These are phyloP conservation scores for Diaporthe nobilis DNA, from an alignment of 2,329 filamentous ascomycete genomes.

Conservation along the genomic window DNA sequence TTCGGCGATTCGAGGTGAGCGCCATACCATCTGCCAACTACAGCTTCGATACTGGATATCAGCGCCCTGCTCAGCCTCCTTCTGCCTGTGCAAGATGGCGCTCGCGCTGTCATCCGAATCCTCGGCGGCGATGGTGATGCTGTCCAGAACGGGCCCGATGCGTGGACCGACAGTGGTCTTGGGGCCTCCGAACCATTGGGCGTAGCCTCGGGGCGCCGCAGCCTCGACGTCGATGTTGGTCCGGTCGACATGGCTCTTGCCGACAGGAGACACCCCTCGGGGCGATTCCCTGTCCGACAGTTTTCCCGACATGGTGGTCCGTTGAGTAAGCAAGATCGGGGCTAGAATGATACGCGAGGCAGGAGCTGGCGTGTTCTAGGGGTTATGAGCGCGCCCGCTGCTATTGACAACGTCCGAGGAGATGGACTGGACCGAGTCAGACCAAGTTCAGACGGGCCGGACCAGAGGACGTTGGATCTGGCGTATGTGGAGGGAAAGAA, in stretches of 20 bases:
- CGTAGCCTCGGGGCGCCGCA: constrained; percentile 24
- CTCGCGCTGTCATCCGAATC: constrained; percentile 62
- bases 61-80: constrained; percentile 81
- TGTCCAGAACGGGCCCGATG: constrained; percentile 62
- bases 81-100: constrained; percentile 73
- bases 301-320: constrained; percentile 4
- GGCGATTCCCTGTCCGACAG: constrained; percentile 35
- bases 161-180: constrained; percentile 63
- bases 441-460: not conserved
- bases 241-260: constrained; percentile 30
- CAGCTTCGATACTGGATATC: constrained; percentile 94
- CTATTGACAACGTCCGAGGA: not conserved
- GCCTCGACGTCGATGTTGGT: constrained; percentile 35
- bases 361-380: not conserved
- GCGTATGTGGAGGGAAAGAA: not conserved
- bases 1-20: constrained; percentile 34
- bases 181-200: constrained; percentile 54
- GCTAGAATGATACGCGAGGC: not conserved
- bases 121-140: constrained; percentile 50
- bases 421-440: not conserved
- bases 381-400: not conserved
- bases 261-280: constrained; percentile 19
- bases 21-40: constrained; percentile 86
- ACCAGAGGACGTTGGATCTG: not conserved
- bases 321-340: not conserved